Conservation (phyloP, 2,329 filamentous ascomycete species). For the Biscogniauxia mediterranea region DNA sequence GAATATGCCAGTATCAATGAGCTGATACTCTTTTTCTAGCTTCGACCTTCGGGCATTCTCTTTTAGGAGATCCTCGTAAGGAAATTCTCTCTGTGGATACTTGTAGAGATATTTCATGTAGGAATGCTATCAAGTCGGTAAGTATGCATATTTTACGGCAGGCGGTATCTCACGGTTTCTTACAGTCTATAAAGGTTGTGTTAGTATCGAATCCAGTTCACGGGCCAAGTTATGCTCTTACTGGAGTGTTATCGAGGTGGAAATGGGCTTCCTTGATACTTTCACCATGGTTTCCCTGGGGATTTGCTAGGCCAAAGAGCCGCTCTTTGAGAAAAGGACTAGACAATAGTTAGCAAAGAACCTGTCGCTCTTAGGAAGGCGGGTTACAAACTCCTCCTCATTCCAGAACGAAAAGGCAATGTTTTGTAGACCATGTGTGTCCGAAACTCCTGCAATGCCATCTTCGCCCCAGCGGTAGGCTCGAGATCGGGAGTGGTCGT, state of each 20-base stretch:
- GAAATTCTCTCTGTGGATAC: constrained; percentile 88
- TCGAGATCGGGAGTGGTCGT: constrained; percentile 85
- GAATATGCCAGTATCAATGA: constrained; percentile 85
- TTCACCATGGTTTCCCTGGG: constrained; percentile 95
- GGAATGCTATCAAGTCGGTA: constrained; percentile 64
- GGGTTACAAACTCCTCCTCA: constrained; percentile 71
- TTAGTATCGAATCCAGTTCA: constrained; percentile 9
- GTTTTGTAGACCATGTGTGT: constrained; percentile 87
- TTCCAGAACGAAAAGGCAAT: constrained; percentile 98
- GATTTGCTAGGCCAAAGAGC: constrained; percentile 91
- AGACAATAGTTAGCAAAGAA: constrained; percentile 37
- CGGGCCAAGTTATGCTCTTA: constrained; percentile 33
- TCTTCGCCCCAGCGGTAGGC: constrained; percentile 96
- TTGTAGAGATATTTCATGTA: constrained; percentile 99
- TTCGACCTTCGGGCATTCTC: constrained; percentile 78
- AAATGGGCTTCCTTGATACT: constrained; percentile 97
- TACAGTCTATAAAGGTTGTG: constrained; percentile 22
- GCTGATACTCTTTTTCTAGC: constrained; percentile 83
- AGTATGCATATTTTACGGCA: constrained; percentile 18
- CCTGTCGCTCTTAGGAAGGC: constrained; percentile 1
- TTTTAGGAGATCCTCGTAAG: constrained; percentile 82
- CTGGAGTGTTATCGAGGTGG: constrained; percentile 89
- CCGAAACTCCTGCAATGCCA: constrained; percentile 89
- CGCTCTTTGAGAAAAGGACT: constrained; percentile 94
- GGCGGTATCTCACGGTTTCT: not conserved